Conservation (phyloP, 768 basidiomycete species). For the Chiua virens region DNA sequence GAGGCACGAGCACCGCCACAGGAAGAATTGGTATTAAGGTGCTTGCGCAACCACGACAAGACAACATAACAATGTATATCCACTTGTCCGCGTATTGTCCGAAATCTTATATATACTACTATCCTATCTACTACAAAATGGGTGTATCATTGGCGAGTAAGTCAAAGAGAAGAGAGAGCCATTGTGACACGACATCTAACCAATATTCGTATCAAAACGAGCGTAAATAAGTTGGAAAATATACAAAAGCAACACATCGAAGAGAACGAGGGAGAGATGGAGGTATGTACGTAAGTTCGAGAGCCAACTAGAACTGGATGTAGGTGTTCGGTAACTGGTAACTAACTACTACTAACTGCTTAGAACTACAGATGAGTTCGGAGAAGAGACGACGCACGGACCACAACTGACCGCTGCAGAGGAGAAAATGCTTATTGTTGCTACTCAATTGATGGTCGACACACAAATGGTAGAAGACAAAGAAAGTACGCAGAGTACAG, state of each 20-base stretch:
- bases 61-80: no score
- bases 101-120: conserved; percentile 34
- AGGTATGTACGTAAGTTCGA: conserved; percentile 14
- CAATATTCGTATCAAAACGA: conserved; percentile 1
- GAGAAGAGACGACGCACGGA: conserved; percentile 23
- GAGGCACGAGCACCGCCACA: no score
- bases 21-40: no score
- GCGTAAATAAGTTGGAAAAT: background rate
- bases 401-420: background rate
- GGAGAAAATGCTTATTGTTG: conserved; percentile 25
- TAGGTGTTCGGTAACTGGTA: conserved; percentile 30
- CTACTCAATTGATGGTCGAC: conserved; percentile 25
- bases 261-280: background rate
- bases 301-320: conserved; percentile 27
- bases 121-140: conserved; percentile 38
- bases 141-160: conserved; percentile 8
- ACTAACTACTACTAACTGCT: conserved; percentile 27
- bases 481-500: conserved; percentile 11
- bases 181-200: no score
- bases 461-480: conserved; percentile 29
- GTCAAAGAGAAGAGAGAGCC: background rate
- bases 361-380: conserved; percentile 31
- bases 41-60: no score
- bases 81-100: no score
- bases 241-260: conserved; percentile 6